Conservation (phyloP, 2,329 filamentous ascomycete genomes). For the Aureobasidium sp. region DNA sequence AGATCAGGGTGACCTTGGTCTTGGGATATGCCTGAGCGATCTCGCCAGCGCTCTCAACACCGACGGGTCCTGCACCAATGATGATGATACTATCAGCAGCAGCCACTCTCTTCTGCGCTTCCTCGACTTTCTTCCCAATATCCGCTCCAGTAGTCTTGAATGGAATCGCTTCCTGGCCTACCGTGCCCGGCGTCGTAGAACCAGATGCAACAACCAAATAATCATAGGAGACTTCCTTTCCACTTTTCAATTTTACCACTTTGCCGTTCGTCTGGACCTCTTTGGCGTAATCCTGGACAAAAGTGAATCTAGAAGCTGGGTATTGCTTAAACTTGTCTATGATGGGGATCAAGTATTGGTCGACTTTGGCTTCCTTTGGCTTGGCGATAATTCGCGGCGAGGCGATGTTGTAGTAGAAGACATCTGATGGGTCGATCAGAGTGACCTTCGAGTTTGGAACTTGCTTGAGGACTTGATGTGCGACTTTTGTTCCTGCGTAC, state of each 20-base stretch:
- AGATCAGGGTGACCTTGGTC: neutral
- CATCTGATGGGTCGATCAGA: slow-evolving; percentile 12
- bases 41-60: slow-evolving; percentile 8
- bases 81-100: slow-evolving; percentile 8
- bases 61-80: neutral
- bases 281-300: slow-evolving; percentile 41
- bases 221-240: slow-evolving; percentile 36
- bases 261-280: slow-evolving; percentile 35
- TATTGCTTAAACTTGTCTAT: slow-evolving; percentile 40
- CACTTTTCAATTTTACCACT: slow-evolving; percentile 33
- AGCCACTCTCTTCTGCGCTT: neutral
- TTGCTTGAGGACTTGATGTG: slow-evolving; percentile 8
- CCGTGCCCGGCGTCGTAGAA: slow-evolving; percentile 30
- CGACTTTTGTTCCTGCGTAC: slow-evolving; percentile 9
- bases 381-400: slow-evolving; percentile 11
- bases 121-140: neutral
- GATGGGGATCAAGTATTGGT: slow-evolving; percentile 28
- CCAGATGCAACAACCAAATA: slow-evolving; percentile 47
- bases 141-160: slow-evolving; percentile 13
- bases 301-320: slow-evolving; percentile 37
- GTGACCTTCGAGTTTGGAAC: neutral
- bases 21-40: slow-evolving; percentile 7
- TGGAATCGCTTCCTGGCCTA: slow-evolving; percentile 12
- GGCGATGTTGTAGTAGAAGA: slow-evolving; percentile 13
- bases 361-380: slow-evolving; percentile 1